These are phyloP conservation scores for Zostera marina DNA, from an alignment of 116 monocot genomes.

Conservation along the genomic window DNA sequence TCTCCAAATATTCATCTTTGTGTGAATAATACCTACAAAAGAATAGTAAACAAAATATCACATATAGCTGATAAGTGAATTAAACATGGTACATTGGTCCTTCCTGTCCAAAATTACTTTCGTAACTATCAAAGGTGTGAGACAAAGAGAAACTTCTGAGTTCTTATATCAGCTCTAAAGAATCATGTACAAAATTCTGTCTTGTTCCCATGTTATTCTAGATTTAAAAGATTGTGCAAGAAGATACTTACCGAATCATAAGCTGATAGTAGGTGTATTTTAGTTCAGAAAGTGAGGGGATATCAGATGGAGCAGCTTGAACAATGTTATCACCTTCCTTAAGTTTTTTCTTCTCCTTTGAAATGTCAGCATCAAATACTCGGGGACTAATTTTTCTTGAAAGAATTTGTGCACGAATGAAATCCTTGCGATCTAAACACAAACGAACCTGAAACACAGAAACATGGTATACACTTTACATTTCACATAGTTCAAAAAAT, in stretches of 20 bases:
- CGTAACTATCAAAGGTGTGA: too few species aligned
- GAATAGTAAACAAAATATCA: background rate
- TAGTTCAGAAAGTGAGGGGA: conserved; percentile 84
- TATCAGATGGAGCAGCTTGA: conserved; percentile 81
- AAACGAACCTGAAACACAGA: conserved; percentile 74
- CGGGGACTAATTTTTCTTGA: conserved; percentile 88
- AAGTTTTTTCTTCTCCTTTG: conserved; percentile 88
- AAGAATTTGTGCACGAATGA: conserved; percentile 81
- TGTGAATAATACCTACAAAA: conserved; percentile 65
- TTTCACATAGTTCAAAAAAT: background rate
- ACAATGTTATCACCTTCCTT: conserved; percentile 90
- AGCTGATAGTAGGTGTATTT: conserved; percentile 84
- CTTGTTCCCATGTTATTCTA: too few species aligned
- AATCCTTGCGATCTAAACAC: conserved; percentile 91
- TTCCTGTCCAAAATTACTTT: too few species aligned
- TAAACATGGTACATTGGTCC: too few species aligned
- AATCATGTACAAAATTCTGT: too few species aligned
- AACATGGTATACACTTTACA: conserved; percentile 1
- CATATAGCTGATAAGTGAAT: background rate
- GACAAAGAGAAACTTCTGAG: too few species aligned
- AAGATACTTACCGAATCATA: conserved; percentile 70
- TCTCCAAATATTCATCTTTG: conserved; percentile 88
- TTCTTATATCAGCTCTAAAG: too few species aligned
- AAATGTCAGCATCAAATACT: conserved; percentile 58
- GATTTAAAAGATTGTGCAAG: too few species aligned